Base-by-base conservation (phyloP, 371 early-diverging fungal genomes). In the Paramicrosporidium saccamoebae region DNA sequence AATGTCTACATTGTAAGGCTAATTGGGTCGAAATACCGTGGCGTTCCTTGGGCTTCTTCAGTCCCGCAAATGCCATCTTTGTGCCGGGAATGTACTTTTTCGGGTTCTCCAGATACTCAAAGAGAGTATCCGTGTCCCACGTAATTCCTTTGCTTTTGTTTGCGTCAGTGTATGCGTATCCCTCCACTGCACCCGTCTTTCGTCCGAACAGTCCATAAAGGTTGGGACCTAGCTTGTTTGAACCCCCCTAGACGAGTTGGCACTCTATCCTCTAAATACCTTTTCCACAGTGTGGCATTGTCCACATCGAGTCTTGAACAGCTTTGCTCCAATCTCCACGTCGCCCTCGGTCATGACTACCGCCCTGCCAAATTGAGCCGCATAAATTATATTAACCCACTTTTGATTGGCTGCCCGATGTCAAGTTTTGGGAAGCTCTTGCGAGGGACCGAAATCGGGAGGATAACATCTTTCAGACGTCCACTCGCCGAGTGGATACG, bases 271-370 rank as follows among this genome's bases (percentile, higher is more conserved):
- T 14, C 14, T 5, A 5, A 14, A 2, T 13, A 27, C 9, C 26
- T 5, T 16, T 36, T 82, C 82, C 18, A 77, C 64, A 32, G 79
- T 82, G 64, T 92, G 88, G 65, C 94, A 92, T 42, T 74, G 77
- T 27, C 82, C 79, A 39, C 92, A 92, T 32, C 92, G 74, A 36
- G 86, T 86, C 64, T 84, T 79, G 74, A 92, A 92, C 51, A 88
- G 78, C 62, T 79, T 78, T 39, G 84, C 84, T 51, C 90, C 90
- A 40, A 45, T 48, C 26, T 32, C 32, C 14, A 41, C 37, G 32
- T 45, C n/a, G n/a, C n/a, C n/a, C n/a, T n/a, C n/a, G 44, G 14
- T 11, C n/a, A n/a, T n/a, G n/a, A n/a, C n/a, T n/a, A n/a, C n/a
- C n/a, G n/a, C n/a, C n/a, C n/a, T n/a, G n/a, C n/a, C n/a, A n/a